phyloP scores from a whole-genome alignment of 768 basidiomycete genomes.

The Tylopilus felleus region DNA sequence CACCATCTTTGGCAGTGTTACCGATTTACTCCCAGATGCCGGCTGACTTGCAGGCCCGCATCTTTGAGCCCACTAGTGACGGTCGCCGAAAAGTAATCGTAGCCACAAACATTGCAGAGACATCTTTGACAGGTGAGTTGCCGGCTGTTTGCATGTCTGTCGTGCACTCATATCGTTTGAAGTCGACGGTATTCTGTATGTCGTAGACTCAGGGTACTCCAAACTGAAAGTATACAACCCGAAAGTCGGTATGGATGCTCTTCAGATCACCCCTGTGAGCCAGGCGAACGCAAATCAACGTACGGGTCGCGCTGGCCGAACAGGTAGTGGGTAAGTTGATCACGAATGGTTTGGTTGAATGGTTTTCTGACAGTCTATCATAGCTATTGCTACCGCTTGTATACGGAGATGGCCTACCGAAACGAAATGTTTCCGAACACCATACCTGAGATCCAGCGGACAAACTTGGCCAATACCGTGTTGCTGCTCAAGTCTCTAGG shows the following conservation, averaged over 20 bases:
- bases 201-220: constrained; percentile 95
- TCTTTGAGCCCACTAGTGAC: constrained; percentile 91
- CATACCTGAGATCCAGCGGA: constrained; percentile 98
- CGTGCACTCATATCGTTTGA: constrained; percentile 7
- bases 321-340: constrained; percentile 79
- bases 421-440: constrained; percentile 96
- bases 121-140: constrained; percentile 79
- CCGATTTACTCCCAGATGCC: constrained; percentile 99
- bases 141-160: not conserved
- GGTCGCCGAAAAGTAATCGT: constrained; percentile 96
- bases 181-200: constrained; percentile 98
- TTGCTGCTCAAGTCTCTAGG: constrained; percentile 92
- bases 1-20: constrained; percentile 81
- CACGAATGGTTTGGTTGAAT: not conserved
- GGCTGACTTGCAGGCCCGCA: constrained; percentile 96
- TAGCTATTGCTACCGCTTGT: constrained; percentile 94
- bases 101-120: constrained; percentile 98
- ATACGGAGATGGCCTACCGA: constrained; percentile 94
- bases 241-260: constrained; percentile 97
- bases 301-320: constrained; percentile 94
- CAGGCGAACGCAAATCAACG: constrained; percentile 98
- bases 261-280: constrained; percentile 98
- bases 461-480: constrained; percentile 96
- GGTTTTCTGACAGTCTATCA: not conserved
- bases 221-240: constrained; percentile 99